Conservation (phyloP, 148 eudicot genomes). For the Mesembryanthemum crystallinum region DNA sequence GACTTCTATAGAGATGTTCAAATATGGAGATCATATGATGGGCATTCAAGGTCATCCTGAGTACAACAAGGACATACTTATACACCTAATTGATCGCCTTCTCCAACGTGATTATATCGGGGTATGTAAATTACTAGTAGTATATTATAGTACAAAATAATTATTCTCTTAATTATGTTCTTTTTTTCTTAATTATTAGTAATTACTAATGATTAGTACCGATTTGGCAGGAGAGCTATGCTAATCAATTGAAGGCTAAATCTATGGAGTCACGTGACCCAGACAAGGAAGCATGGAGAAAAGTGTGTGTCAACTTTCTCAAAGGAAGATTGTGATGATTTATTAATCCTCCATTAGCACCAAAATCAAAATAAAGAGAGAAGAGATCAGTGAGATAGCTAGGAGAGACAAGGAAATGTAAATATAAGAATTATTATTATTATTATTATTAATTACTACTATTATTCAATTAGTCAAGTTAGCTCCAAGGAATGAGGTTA, state of each 20-base stretch:
- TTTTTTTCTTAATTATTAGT: not conserved
- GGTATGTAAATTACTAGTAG: slow-evolving; percentile 31
- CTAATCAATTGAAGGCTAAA: slow-evolving; percentile 49
- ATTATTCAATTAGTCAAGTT: too few species aligned
- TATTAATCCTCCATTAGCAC: not conserved
- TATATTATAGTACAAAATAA: not conserved
- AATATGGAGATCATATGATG: slow-evolving; percentile 76
- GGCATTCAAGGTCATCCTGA: slow-evolving; percentile 97
- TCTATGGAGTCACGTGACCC: slow-evolving; percentile 46
- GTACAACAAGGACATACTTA: slow-evolving; percentile 80
- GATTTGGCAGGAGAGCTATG: slow-evolving; percentile 46
- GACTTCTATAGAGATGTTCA: slow-evolving; percentile 77
- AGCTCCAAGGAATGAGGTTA: slow-evolving; percentile 6
- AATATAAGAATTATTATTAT: not conserved
- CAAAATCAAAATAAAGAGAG: not conserved
- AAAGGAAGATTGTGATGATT: slow-evolving; percentile 52
- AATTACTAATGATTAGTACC: not conserved
- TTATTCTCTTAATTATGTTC: not conserved
- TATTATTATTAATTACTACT: too few species aligned
- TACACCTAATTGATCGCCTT: slow-evolving; percentile 69
- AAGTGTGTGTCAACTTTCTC: slow-evolving; percentile 65
- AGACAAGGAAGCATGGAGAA: slow-evolving; percentile 75
- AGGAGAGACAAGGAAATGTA: not conserved
- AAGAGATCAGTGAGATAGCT: not conserved
- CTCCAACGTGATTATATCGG: slow-evolving; percentile 37